A percentile compares a stretch with the other conserved stretches of the same genome.
phyloP scores from a whole-genome alignment of 768 basidiomycete species.

The Podaxis sp. region DNA sequence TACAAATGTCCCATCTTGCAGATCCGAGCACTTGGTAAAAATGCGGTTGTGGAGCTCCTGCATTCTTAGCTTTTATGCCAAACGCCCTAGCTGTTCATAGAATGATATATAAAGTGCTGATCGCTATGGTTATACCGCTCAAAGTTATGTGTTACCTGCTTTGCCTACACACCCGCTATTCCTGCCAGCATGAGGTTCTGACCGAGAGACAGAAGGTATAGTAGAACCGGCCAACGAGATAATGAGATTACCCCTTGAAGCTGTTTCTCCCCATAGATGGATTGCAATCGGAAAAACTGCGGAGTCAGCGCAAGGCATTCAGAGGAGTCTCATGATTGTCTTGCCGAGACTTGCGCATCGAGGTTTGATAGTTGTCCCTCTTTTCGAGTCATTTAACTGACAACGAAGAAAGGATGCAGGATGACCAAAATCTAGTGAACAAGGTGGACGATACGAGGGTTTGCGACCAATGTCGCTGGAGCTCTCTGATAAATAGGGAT shows the following conservation, averaged over 20 bases:
- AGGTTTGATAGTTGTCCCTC: background rate
- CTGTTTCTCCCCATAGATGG: background rate
- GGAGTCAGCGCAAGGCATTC: background rate
- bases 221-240: too few species aligned
- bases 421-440: constrained; percentile 2
- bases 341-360: background rate
- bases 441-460: background rate
- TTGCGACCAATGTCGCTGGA: constrained; percentile 12
- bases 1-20: too few species aligned
- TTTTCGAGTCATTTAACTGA: background rate
- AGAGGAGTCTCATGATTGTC: constrained; percentile 3
- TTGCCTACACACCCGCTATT: constrained; percentile 8
- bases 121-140: background rate
- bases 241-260: background rate
- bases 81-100: too few species aligned
- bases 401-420: background rate
- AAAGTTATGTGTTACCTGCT: constrained; percentile 9
- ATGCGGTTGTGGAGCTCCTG: too few species aligned
- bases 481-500: background rate
- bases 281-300: constrained; percentile 3
- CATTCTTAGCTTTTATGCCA: too few species aligned
- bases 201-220: constrained; percentile 8
- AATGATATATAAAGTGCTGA: background rate
- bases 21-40: too few species aligned
- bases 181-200: constrained; percentile 5